Base-by-base conservation (phyloP, 371 early-diverging fungal genomes). In the Amoeboradix gromovi region DNA sequence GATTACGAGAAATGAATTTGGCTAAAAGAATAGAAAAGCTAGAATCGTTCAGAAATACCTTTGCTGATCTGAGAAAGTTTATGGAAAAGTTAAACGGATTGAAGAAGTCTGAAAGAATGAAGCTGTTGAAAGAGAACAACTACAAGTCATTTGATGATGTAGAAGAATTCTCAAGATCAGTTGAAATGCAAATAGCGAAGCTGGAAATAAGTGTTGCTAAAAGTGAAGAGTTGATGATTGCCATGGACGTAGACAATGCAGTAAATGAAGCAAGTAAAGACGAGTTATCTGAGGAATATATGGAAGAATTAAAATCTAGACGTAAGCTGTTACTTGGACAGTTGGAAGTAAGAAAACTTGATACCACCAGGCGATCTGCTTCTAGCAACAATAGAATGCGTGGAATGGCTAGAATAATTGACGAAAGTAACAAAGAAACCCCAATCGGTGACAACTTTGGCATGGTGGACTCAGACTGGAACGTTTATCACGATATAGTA, bases 321-420 rank as follows among this genome's bases (percentile, higher is more conserved):
- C 5, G 48, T 5, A 48, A 48, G 48, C 22, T 48, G 22, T 48
- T 48, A 22, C 22, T 48, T 12, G 48, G 22, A 12, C 48, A 48
- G 22, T 48, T 48, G 22, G 48, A 48, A 22, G 48, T 48, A 12
- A 5, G 48, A 12, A 48, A 48, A 48, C 22, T 48, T 12, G 48
- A 48, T 48, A 48, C 48, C 12, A 48, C 48, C 22, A 48, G 48
- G 48, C 48, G 48, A 48, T 48, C 48, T 22, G 48, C 48, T 12
- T 48, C 48, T 48, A 48, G 48, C 48, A 48, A 48, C 48, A 48
- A 48, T 48, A 48, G 48, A 48, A 48, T 48, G 48, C 48, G 48
- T 22, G 48, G 22, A 48, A 48, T 48, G 48, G 48, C 48, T 12
- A 48, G 22, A 48, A 48, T 48, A 5, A 48, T 48, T 22, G 48